These are phyloP conservation scores for Teunomyces stri DNA, from an alignment of 805 yeast genomes.

Conservation along the genomic window DNA sequence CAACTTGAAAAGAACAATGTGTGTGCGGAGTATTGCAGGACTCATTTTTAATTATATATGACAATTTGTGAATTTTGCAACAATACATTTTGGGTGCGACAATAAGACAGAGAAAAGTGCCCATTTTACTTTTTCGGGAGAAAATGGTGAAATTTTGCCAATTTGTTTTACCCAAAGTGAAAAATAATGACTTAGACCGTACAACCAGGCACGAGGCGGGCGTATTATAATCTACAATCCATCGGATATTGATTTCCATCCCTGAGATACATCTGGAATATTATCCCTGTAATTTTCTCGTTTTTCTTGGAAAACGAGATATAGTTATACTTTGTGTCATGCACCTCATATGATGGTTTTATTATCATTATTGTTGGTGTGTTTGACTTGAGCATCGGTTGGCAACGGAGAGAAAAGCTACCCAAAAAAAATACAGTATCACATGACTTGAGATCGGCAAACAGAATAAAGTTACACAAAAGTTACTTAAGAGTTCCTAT, in stretches of 20 bases:
- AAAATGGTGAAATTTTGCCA: background rate
- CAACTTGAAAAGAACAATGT: background rate
- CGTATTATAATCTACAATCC: too few species aligned
- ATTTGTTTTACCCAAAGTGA: background rate
- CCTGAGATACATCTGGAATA: too few species aligned
- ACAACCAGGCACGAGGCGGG: too few species aligned
- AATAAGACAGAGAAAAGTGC: too few species aligned
- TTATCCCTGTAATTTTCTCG: too few species aligned
- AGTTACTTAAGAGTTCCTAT: too few species aligned
- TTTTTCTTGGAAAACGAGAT: too few species aligned
- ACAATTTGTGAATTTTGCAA: background rate
- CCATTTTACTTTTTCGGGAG: background rate
- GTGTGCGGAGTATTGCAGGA: background rate
- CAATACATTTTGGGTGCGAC: background rate
- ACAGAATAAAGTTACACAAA: background rate
- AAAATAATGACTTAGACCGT: too few species aligned
- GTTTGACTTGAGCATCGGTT: background rate
- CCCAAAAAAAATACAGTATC: background rate
- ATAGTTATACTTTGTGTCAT: background rate
- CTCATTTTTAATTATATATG: background rate
- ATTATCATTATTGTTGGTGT: background rate
- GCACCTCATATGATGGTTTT: background rate
- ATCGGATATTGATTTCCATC: too few species aligned
- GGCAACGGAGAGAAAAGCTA: background rate
- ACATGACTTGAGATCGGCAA: background rate